These are phyloP conservation scores for Rhodofomes roseus DNA, from an alignment of 1,284 basidiomycete species.

Conservation along the genomic window DNA sequence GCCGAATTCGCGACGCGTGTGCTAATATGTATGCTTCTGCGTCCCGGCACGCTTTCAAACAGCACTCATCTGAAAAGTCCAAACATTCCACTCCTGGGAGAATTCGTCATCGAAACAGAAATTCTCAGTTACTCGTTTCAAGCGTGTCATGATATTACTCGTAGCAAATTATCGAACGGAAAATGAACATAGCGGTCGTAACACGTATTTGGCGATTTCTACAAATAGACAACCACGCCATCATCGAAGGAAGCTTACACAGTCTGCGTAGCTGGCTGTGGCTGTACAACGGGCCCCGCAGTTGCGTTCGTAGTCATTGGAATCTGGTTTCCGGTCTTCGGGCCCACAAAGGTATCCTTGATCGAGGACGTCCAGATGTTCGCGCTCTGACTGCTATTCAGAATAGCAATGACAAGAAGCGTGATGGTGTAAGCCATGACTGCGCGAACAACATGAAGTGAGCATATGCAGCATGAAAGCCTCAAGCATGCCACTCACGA, in stretches of 20 bases:
- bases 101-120: no score
- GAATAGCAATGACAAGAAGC: conserved; percentile 15
- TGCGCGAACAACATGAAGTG: background rate
- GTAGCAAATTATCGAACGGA: background rate
- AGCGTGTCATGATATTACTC: background rate
- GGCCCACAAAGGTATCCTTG: conserved; percentile 1
- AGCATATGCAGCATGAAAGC: background rate
- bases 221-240: background rate
- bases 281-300: background rate
- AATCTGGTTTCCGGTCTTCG: background rate
- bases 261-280: background rate
- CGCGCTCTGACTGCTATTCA: conserved; percentile 10
- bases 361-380: conserved; percentile 17
- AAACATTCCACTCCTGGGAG: no score
- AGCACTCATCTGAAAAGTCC: background rate
- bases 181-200: background rate
- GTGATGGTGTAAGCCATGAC: conserved; percentile 15
- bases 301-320: conserved; percentile 1
- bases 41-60: no score
- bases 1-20: background rate
- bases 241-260: background rate
- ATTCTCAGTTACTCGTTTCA: background rate
- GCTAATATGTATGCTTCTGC: background rate
- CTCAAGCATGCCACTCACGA: conserved; percentile 6
- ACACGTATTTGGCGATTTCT: background rate